Conservation (phyloP, 2,329 filamentous ascomycete genomes). For the Colletotrichum coccodes region DNA sequence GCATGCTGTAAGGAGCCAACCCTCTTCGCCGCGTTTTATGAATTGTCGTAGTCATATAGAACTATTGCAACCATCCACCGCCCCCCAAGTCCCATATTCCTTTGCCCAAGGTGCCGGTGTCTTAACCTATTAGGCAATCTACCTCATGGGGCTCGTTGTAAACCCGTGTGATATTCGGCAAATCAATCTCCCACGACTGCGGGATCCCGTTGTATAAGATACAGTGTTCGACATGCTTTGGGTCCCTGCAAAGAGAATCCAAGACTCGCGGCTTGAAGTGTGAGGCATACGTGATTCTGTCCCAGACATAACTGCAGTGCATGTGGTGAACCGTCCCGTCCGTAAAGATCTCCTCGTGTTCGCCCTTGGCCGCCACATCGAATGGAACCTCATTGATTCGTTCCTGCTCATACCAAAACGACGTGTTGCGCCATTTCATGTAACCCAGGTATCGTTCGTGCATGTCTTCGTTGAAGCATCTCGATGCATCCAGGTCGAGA, state of each 20-base stretch:
- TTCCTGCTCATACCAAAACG: conserved; percentile 22
- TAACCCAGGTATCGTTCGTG: conserved; percentile 19
- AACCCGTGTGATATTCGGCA: conserved; percentile 24
- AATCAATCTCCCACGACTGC: conserved; percentile 25
- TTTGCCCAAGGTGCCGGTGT: too few relatives aligned
- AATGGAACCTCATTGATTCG: conserved; percentile 21
- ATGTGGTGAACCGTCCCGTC: conserved; percentile 24
- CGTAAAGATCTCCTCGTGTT: conserved; percentile 23
- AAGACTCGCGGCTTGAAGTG: conserved; percentile 19
- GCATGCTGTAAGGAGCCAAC: too few relatives aligned
- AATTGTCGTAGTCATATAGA: too few relatives aligned
- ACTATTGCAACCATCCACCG: too few relatives aligned
- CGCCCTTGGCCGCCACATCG: conserved; percentile 16
- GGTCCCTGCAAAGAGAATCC: conserved; percentile 22
- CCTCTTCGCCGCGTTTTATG: too few relatives aligned
- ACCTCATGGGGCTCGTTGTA: conserved; percentile 24
- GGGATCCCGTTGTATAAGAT: conserved; percentile 24
- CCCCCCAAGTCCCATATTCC: too few relatives aligned
- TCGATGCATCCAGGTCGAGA: conserved; percentile 37
- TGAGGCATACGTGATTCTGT: conserved; percentile 23
- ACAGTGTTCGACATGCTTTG: conserved; percentile 23
- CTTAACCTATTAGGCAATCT: conserved; percentile 12
- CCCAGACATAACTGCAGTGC: conserved; percentile 29
- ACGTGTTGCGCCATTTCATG: conserved; percentile 25
- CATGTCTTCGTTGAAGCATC: conserved; percentile 28